Evolutionary conservation across 208 protist species (phyloP), one percentile per base, ranked within the genome.

Genomic region (Crithidia bombi): DNA sequence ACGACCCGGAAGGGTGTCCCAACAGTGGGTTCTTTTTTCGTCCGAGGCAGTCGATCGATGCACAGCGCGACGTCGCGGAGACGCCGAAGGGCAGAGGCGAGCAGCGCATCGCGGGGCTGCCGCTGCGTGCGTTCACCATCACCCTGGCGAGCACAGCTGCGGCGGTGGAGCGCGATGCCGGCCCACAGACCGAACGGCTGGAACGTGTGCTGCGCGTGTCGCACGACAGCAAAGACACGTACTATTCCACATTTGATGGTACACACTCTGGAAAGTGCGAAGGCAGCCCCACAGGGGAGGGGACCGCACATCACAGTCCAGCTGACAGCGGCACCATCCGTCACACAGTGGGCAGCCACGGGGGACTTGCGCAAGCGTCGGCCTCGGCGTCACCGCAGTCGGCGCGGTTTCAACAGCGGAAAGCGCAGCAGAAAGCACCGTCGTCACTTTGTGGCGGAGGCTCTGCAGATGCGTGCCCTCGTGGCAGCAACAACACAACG

Each of bases 91-190:
- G n/a, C n/a, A n/a, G n/a, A n/a, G n/a, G n/a, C n/a, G n/a, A n/a
- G n/a, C n/a, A n/a, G n/a, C n/a, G 49, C n/a, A 9, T 41, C 21
- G n/a, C 5, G 23, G 44, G 47, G 14, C n/a, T 75, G 14, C 28
- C 70, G 12, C 54, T 68, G 52, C 59, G 44, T 3, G 28, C 70
- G 5, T 75, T 58, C 17, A 44, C 51, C 2, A 35, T 69, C 44
- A 47, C 62, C 9, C 49, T 75, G 17, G 50, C 64, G 43, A 50
- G 26, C 19, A 23, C 64, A 2, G 56, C 62, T 19, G 21, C 43
- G 4, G n/a, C 28, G 9, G 30, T 69, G 17, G 52, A 75, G n/a
- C 50, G 41, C 28, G 26, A 2, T 10, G 70, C 32, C 5, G 70
- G 70, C 1, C 62, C 49, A n/a, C 41, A 43, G n/a, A 62, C 61